phyloP scores from a whole-genome alignment of 257 asterid genomes.

The Solanum arcanum region DNA sequence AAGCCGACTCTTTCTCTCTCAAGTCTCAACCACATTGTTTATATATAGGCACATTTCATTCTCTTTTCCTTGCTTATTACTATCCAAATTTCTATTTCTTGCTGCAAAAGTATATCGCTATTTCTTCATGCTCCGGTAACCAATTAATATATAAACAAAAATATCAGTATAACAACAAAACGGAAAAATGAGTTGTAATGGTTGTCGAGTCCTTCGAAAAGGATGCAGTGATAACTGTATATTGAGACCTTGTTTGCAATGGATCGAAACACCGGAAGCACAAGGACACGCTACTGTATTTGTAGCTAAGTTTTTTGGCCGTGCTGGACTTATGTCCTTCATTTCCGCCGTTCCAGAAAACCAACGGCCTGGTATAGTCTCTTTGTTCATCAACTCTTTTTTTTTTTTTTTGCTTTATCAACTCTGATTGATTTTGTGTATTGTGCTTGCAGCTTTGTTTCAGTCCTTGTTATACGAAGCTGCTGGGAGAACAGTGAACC shows the following conservation, averaged over 20 bases:
- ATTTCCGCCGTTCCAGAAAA: slow-evolving; percentile 50
- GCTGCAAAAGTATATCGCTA: slow-evolving; percentile 1
- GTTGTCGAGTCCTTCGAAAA: slow-evolving; percentile 65
- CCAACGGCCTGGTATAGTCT: slow-evolving; percentile 40
- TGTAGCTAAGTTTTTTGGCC: slow-evolving; percentile 72
- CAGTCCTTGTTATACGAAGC: slow-evolving; percentile 63
- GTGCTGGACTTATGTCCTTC: slow-evolving; percentile 65
- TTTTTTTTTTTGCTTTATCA: background rate
- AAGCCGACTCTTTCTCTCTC: slow-evolving; percentile 12
- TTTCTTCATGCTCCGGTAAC: slow-evolving; percentile 5
- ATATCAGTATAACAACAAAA: background rate
- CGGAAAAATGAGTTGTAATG: slow-evolving; percentile 55
- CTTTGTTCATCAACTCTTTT: background rate
- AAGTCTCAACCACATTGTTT: slow-evolving; percentile 7
- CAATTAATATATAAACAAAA: background rate
- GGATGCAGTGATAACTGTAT: slow-evolving; percentile 67
- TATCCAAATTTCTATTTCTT: slow-evolving; percentile 6
- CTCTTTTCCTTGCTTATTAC: background rate
- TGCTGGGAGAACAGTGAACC: slow-evolving; percentile 76
- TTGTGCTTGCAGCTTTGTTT: slow-evolving; percentile 38
- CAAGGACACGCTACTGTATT: slow-evolving; percentile 73
- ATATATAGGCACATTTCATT: slow-evolving; percentile 15
- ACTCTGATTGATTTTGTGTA: background rate
- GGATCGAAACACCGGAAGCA: slow-evolving; percentile 44
- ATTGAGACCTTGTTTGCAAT: slow-evolving; percentile 47